Evolutionary conservation across 257 asterid genomes (phyloP), one percentile per base, ranked within the genome.

Genomic region (Rehmannia glutinosa): DNA sequence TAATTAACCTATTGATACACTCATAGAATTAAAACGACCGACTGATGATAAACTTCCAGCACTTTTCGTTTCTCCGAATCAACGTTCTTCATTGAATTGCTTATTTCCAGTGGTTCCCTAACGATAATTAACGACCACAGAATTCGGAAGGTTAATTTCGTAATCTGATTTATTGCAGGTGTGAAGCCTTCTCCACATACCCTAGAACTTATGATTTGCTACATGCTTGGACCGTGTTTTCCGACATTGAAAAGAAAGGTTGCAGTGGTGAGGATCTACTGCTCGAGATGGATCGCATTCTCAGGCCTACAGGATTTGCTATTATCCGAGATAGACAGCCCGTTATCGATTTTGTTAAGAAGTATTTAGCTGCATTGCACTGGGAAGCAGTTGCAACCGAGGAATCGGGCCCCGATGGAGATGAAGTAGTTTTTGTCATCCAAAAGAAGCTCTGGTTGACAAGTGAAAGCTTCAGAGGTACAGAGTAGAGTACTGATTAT

Each of bases 161-260:
- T n/a, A n/a, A n/a, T n/a, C n/a, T n/a, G n/a, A n/a, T n/a, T 27
- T 13, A 58, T 35, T 51, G 50, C 84, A 92, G 98, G 98, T 92
- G 98, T 36, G 98, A 90, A 78, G 89, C 98, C 65, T 92, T 64
- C 83, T 92, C 98, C 2, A 92, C 93, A n/a, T 92, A 92, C 78
- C 98, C 98, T 0, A 73, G 98, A 75, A 90, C 98, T 3, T 92
- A 92, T 6, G 98, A 92, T 63, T 54, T 92, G 72, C 93, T 92
- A 78, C 98, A 92, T 16, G 97, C 95, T 1, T 92, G 95, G 98
- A 82, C 79, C 2, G 74, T 92, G 2, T 81, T 92, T 45, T 90
- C 98, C 0, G 93, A 87, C 83, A 81, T 92, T n/a, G 97, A 90
- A 73, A 92, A 75, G 87, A 90, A 87, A 75, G 97, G 97, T 9